Conservation (phyloP, 805 yeast genomes). For the Candida silvatica region DNA sequence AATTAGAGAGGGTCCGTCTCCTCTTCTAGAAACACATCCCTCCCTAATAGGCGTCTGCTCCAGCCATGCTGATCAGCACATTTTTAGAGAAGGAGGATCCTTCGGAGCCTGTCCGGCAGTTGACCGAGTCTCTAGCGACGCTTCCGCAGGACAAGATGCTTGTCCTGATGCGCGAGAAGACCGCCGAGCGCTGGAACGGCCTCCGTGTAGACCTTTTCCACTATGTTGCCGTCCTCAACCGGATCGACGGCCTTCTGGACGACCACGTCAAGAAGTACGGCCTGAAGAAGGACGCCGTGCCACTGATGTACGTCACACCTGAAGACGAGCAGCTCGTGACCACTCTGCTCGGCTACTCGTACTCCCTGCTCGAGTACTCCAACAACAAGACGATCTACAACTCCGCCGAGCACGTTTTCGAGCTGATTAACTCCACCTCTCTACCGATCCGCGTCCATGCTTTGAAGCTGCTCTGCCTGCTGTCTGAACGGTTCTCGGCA, state of each 20-base stretch:
- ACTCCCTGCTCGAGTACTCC: constrained; percentile 58
- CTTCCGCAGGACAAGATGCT: constrained; percentile 17
- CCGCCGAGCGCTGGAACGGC: constrained; percentile 22
- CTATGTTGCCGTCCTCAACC: constrained; percentile 72
- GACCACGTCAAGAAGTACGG: constrained; percentile 43
- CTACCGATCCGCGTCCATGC: constrained; percentile 51
- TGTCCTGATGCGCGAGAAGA: constrained; percentile 8
- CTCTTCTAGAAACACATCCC: too few relatives aligned
- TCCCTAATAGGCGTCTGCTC: too few relatives aligned
- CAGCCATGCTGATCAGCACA: constrained; percentile 11
- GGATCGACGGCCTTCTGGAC: constrained; percentile 63
- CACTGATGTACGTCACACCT: constrained; percentile 33
- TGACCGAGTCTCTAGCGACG: constrained; percentile 10
- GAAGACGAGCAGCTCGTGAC: constrained; percentile 40
- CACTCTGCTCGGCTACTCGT: constrained; percentile 53
- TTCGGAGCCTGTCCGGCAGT: constrained; percentile 7
- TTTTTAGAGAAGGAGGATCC: constrained; percentile 12
- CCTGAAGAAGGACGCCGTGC: constrained; percentile 36
- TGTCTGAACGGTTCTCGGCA: constrained; percentile 53
- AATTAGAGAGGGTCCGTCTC: too few relatives aligned
- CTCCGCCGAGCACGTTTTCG: constrained; percentile 53
- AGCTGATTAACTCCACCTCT: constrained; percentile 51
- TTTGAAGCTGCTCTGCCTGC: constrained; percentile 39
- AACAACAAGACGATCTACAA: constrained; percentile 58
- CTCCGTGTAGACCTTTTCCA: constrained; percentile 45